Evolutionary conservation across 2,329 filamentous ascomycete species (phyloP).

Genomic region (Pestalotiopsis sp.): DNA sequence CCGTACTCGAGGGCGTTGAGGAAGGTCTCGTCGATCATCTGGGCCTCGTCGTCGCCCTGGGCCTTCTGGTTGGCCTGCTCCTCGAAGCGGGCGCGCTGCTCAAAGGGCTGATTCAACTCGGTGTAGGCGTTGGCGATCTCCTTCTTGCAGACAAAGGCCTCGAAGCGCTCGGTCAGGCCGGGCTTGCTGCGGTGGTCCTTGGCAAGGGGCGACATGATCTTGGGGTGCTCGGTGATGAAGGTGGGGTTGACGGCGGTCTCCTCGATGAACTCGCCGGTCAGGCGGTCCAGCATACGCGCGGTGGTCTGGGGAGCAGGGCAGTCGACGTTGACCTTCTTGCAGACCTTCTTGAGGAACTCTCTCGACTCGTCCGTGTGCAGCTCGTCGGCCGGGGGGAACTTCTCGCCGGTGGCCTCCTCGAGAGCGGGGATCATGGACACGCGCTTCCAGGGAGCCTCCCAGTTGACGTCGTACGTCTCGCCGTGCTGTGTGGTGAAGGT

Average conservation of each 20-base stretch:
- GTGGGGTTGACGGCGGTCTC: constrained; percentile 72
- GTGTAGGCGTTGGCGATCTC: constrained; percentile 97
- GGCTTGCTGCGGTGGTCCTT: constrained; percentile 84
- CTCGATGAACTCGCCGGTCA: constrained; percentile 93
- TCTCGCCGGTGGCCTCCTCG: constrained; percentile 86
- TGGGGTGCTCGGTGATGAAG: constrained; percentile 80
- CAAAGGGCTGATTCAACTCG: constrained; percentile 95
- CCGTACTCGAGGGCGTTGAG: constrained; percentile 86
- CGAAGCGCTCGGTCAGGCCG: constrained; percentile 94
- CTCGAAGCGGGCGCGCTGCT: constrained; percentile 88
- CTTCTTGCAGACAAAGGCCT: constrained; percentile 96
- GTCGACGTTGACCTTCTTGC: constrained; percentile 81
- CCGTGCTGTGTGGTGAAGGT: constrained; percentile 84
- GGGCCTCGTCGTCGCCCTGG: constrained; percentile 95
- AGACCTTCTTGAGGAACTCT: constrained; percentile 67
- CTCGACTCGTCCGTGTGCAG: constrained; percentile 89
- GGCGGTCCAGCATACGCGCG: constrained; percentile 92
- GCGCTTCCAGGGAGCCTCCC: constrained; percentile 89
- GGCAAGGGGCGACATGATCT: constrained; percentile 84
- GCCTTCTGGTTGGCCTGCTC: constrained; percentile 96
- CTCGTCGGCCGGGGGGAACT: constrained; percentile 86
- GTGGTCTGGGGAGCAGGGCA: constrained; percentile 91
- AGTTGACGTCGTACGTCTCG: constrained; percentile 89
- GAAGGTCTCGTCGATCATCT: constrained; percentile 95
- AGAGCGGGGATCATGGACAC: constrained; percentile 95